Base-by-base conservation (phyloP, 1,139 yeast species). In the Williopsis jadinii region DNA sequence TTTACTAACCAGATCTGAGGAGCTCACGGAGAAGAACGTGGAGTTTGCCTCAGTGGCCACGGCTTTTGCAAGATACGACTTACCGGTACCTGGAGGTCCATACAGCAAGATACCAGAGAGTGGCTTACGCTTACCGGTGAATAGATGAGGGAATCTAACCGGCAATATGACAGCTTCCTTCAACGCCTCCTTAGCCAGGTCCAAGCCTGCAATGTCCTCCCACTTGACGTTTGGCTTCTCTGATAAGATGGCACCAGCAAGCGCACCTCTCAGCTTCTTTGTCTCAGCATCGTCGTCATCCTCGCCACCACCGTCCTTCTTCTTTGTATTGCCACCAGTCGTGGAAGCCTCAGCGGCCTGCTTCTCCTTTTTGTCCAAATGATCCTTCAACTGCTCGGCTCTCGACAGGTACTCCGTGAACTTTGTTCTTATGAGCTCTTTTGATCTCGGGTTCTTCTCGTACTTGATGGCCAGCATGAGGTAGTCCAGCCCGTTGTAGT, bases 41-140 rank as follows among this genome's bases (percentile, higher is more conserved):
- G 96, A 85, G 58, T 90, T 88, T 41, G 98, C 96, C 59, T 92
- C 99, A 1, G 98, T 92, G 27, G 99, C 99, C 5, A 92, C 97
- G 0, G 98, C 98, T 59, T 92, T 92, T 12, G 98, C 98, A 45
- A 94, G 68, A 61, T 82, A 92, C 1, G 97, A 90, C 60, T 94
- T 94, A 70, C 98, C 99, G 0, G 99, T 94, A 56, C 98, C 99
- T 3, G 98, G 99, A 11, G 98, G 98, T 0, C 98, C 99, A 61
- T 88, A 94, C 33, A 94, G 68, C 39, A 94, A 66, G 39, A 94
- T 92, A 35, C 99, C 99, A 6, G 86, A 72, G 3, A 95, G 81
- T 1, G 99, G 98, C 59, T 86, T 86, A 48, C 99, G 76, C 59
- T 87, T 88, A 1, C 98, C 98, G 10, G 84, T 86, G 66, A 92